Evolutionary conservation across 164 flowering plant species (phyloP), one percentile per base, ranked within the genome.

Genomic region (Magnolia changhungtana): DNA sequence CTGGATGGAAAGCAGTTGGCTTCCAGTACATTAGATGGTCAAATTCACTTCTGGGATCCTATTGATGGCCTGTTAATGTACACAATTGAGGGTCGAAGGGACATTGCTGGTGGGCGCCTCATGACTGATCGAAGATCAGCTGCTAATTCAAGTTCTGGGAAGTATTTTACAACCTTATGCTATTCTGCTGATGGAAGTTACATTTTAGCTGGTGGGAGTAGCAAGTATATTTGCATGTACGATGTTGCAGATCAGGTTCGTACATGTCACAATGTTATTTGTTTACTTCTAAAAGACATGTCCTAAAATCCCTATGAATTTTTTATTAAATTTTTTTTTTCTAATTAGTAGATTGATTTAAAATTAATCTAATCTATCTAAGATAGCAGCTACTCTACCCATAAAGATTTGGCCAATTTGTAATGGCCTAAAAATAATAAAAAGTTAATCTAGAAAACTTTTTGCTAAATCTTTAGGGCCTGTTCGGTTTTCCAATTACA

Each of bases 1-100:
- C 98, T 98, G 45, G 99, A 96, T 86, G 98, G 98, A 75, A 96
- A 86, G 84, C 99, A 96, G 69, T 78, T 96, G 78, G 99, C 99
- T 82, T 85, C 87, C 80, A 91, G 98, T 84, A 91, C 98, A 23
- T 85, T 96, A 69, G 98, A 94, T 84, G 99, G 99, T 74, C 90
- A 87, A 75, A 96, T 96, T 21, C 90, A 91, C 86, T 96, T 96
- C 83, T 96, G 98, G 98, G 98, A 96, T 75, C 93, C 98, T 50
- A 73, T 92, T 75, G 90, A 92, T 80, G 98, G 98, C 23, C 1
- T 84, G 63, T 76, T 93, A 59, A 92, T 96, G 98, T 92, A 88
- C 82, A 90, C 98, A 49, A 94, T 96, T 78, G 99, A 96, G 78
- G 99, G 99, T 18, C 93, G 97, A 9, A 88, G 98, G 77, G 99